Percentiles rank a stretch among this genome's conserved stretches.
Conservation (phyloP, 441 rosid species). For the Arabidopsis hybrid region DNA sequence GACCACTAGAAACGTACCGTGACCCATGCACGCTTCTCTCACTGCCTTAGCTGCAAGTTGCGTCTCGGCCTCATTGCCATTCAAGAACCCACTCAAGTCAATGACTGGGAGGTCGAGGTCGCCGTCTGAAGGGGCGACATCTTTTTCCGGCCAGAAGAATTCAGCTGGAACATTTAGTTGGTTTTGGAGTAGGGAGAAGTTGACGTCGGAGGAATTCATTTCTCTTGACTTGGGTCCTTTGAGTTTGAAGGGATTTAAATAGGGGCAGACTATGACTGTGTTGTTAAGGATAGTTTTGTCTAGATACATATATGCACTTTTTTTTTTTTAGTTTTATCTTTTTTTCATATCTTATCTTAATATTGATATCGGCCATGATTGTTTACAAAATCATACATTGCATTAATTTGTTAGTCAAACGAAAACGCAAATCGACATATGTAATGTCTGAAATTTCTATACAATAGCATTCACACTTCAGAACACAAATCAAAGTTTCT, state of each 20-base stretch:
- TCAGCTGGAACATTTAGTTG: constrained; percentile 34
- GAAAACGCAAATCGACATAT: not conserved
- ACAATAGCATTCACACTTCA: not conserved
- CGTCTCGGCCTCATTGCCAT: constrained; percentile 45
- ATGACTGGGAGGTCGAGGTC: constrained; percentile 50
- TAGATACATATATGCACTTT: not conserved
- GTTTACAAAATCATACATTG: not conserved
- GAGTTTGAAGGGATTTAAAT: constrained; percentile 15
- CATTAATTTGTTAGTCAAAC: not conserved
- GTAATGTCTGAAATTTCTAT: not conserved
- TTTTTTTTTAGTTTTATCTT: not conserved
- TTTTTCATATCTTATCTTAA: not conserved
- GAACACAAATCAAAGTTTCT: not conserved
- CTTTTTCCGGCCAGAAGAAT: constrained; percentile 52
- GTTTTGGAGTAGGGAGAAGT: constrained; percentile 33
- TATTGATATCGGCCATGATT: not conserved
- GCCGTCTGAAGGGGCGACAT: constrained; percentile 36
- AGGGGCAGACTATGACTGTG: too few relatives aligned
- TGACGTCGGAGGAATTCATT: constrained; percentile 32
- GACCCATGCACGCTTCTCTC: constrained; percentile 50
- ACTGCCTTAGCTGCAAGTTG: constrained; percentile 39
- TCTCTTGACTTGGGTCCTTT: constrained; percentile 7
- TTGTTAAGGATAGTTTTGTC: not conserved
- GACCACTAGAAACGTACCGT: constrained; percentile 61
- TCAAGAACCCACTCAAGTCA: constrained; percentile 52